Evolutionary conservation across 1,284 basidiomycete species (phyloP), one percentile per base, ranked within the genome.

Genomic region (Apiotrichum brassicae): DNA sequence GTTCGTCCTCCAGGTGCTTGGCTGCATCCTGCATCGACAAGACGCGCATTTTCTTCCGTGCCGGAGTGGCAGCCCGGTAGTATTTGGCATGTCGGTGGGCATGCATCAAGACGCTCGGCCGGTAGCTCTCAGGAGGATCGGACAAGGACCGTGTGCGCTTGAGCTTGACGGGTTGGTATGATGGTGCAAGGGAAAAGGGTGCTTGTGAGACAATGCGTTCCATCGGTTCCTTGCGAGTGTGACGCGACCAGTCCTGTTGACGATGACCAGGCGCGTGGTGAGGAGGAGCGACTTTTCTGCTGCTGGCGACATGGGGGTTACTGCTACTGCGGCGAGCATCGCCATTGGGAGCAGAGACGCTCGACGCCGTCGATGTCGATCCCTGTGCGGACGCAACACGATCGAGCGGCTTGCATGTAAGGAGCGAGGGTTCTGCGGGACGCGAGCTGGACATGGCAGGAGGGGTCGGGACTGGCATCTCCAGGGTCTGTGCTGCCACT

Each of bases 101-200:
- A 3, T 42, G 28, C 23, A 50, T 41, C 20, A 56, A 30, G 1
- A 40, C 39, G 26, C 38, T 46, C n/a, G 48, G 39, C 13, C 55
- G 55, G 36, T 51, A 42, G 25, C 43, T 48, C 51, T 56, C 55
- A 13, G 55, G 55, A 3, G 55, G 51, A 39, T 56, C 55, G 4
- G 51, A 53, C 41, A 56, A 38, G 42, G 51, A 50, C 30, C 55
- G 45, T 16, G 55, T 43, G 3, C 55, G 55, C 46, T 56, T 56
- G 33, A 53, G 49, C 30, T 46, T 41, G 14, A 43, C 14, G 35
- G 43, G 28, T 26, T 46, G 44, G 24, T 46, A 42, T 16, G 28
- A 3, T n/a, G 38, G 34, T 20, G 38, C 23, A 19, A 43, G 11
- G 33, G 37, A 25, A 30, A 23, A 39, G 19, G 40, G n/a, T 30